Evolutionary conservation across 2,329 filamentous ascomycete genomes (phyloP).

Genomic region (Penicillium sp.): DNA sequence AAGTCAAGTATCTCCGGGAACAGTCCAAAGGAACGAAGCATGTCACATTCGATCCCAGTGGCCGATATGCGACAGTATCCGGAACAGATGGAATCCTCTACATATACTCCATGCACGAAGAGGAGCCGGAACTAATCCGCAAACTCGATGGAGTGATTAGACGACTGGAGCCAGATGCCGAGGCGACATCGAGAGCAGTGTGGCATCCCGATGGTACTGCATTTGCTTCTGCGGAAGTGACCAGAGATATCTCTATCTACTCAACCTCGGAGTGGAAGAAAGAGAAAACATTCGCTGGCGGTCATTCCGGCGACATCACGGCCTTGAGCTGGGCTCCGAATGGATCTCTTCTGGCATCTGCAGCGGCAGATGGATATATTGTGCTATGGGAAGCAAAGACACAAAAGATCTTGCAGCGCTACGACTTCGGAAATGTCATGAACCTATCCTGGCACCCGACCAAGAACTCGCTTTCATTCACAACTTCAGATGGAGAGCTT

Average conservation of each 20-base stretch:
- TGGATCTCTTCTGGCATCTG: conserved; percentile 75
- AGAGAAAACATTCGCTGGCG: conserved; percentile 74
- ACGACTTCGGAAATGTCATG: conserved; percentile 80
- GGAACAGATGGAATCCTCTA: conserved; percentile 89
- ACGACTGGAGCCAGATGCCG: conserved; percentile 71
- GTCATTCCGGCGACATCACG: conserved; percentile 81
- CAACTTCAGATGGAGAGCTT: conserved; percentile 86
- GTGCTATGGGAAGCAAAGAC: conserved; percentile 85
- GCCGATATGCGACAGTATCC: conserved; percentile 73
- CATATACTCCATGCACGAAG: conserved; percentile 76
- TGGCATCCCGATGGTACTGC: conserved; percentile 96
- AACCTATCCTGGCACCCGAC: conserved; percentile 88
- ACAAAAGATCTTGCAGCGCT: conserved; percentile 73
- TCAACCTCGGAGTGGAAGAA: conserved; percentile 89
- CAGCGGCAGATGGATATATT: conserved; percentile 52
- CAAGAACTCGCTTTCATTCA: conserved; percentile 86
- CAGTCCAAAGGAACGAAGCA: conserved; percentile 89
- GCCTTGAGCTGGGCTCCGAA: conserved; percentile 93
- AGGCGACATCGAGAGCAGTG: conserved; percentile 69
- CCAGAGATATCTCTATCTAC: conserved; percentile 79
- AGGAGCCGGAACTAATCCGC: conserved; percentile 76
- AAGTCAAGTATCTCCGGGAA: conserved; percentile 75
- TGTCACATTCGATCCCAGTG: conserved; percentile 80
- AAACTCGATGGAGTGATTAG: conserved; percentile 86
- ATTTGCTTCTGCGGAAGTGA: conserved; percentile 81